Evolutionary conservation across 805 yeast species (phyloP).

Genomic region (Starmerella sp.): DNA sequence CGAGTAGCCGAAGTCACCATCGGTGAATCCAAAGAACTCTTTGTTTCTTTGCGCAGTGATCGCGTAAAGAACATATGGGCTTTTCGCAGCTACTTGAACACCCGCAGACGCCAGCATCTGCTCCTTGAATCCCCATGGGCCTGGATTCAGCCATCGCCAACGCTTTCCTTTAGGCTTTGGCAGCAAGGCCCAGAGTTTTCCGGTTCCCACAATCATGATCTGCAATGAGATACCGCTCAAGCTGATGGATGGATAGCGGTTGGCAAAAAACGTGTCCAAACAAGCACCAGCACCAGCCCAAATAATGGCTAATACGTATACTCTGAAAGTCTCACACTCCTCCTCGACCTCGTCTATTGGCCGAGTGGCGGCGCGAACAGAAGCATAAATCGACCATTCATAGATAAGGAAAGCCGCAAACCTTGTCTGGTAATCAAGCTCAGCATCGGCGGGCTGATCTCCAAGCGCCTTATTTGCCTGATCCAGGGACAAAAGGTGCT

Average conservation of each 20-base stretch:
- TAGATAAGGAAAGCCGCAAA: constrained; percentile 35
- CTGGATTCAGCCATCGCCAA: constrained; percentile 6
- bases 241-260: constrained; percentile 43
- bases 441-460: constrained; percentile 16
- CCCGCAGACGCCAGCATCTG: constrained; percentile 9
- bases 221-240: constrained; percentile 44
- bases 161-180: constrained; percentile 4
- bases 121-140: constrained; percentile 8
- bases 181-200: constrained; percentile 33
- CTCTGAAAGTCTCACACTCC: constrained; percentile 43
- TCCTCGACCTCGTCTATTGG: constrained; percentile 38
- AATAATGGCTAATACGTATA: constrained; percentile 38
- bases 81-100: constrained; percentile 21
- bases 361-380: constrained; percentile 45
- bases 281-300: constrained; percentile 46
- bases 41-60: constrained; percentile 26
- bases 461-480: constrained; percentile 18
- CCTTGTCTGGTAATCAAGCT: constrained; percentile 22
- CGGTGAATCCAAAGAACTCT: constrained; percentile 17
- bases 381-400: constrained; percentile 46
- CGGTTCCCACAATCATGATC: constrained; percentile 50
- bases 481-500: constrained; percentile 31
- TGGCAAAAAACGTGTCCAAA: constrained; percentile 45
- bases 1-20: constrained; percentile 38
- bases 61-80: constrained; percentile 34